A percentile compares a stretch with the other conserved stretches of the same genome.
These are phyloP conservation scores for Kwoniella dendrophila DNA, from an alignment of 768 basidiomycete genomes.

Conservation along the genomic window DNA sequence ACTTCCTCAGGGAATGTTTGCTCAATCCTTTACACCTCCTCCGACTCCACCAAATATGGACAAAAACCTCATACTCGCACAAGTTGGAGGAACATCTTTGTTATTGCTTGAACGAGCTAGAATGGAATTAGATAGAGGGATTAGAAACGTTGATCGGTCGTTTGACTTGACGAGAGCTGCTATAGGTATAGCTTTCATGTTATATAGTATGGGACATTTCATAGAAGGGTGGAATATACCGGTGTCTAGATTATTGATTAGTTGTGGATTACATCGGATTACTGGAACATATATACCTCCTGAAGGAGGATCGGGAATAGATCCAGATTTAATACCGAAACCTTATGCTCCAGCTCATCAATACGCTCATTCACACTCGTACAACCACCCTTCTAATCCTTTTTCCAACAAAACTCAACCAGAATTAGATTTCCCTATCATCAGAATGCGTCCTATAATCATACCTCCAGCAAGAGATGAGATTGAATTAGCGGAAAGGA, in stretches of 20 bases:
- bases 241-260: slow-evolving; percentile 38
- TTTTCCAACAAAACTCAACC: slow-evolving; percentile 6
- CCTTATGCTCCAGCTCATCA: slow-evolving; percentile 32
- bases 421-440: slow-evolving; percentile 12
- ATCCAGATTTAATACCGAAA: slow-evolving; percentile 21
- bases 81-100: slow-evolving; percentile 26
- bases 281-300: slow-evolving; percentile 33
- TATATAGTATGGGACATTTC: slow-evolving; percentile 44
- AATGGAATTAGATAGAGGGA: slow-evolving; percentile 39
- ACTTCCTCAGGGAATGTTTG: slow-evolving; percentile 18
- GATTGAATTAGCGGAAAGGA: slow-evolving; percentile 49
- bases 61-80: slow-evolving; percentile 23
- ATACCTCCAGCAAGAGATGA: slow-evolving; percentile 47
- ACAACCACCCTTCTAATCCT: background rate
- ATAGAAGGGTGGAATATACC: slow-evolving; percentile 52
- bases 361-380: slow-evolving; percentile 26
- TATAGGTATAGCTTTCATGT: slow-evolving; percentile 43
- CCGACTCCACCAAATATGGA: slow-evolving; percentile 12
- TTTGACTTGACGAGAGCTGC: slow-evolving; percentile 48
- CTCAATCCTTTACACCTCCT: slow-evolving; percentile 2
- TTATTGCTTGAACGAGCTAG: slow-evolving; percentile 40
- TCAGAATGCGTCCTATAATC: slow-evolving; percentile 46
- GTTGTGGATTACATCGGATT: slow-evolving; percentile 51
- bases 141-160: slow-evolving; percentile 44
- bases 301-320: slow-evolving; percentile 17